These are phyloP conservation scores for Trypanosoma platydactyli DNA, from an alignment of 208 protist genomes.

Conservation along the genomic window DNA sequence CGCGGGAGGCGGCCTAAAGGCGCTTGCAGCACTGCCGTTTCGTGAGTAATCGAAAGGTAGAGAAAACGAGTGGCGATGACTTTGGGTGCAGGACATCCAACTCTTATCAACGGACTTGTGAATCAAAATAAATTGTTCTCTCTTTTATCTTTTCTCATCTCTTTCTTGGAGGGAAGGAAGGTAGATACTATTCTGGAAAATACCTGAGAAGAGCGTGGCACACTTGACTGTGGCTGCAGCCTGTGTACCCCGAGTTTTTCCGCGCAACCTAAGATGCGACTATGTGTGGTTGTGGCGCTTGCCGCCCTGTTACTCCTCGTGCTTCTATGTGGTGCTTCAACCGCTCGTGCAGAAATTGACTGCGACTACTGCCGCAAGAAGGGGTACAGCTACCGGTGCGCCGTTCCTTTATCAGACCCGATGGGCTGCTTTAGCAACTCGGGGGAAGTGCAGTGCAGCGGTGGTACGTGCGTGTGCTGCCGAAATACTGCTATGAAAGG, in stretches of 20 bases:
- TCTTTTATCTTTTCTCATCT: slow-evolving; percentile 11
- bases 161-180: too few relatives aligned
- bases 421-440: slow-evolving; percentile 22
- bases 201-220: neutral
- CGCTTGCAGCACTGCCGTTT: too few relatives aligned
- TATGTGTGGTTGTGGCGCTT: neutral
- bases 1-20: too few relatives aligned
- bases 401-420: slow-evolving; percentile 28
- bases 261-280: slow-evolving; percentile 2
- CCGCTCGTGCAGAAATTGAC: slow-evolving; percentile 9
- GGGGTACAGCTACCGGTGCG: slow-evolving; percentile 55
- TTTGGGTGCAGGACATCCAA: too few relatives aligned
- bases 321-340: neutral
- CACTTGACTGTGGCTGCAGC: slow-evolving; percentile 12
- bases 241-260: neutral
- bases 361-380: slow-evolving; percentile 40
- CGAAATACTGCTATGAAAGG: slow-evolving; percentile 21
- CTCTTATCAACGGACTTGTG: too few relatives aligned
- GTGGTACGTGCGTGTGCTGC: slow-evolving; percentile 30
- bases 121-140: slow-evolving; percentile 3
- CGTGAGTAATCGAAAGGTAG: too few relatives aligned
- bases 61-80: too few relatives aligned
- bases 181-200: too few relatives aligned
- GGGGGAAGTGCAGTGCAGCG: slow-evolving; percentile 32
- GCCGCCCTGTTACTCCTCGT: slow-evolving; percentile 7